A percentile compares a stretch with the other conserved stretches of the same genome.
These are phyloP conservation scores for Mortierella sp. DNA, from an alignment of 371 early-diverging fungal genomes.

Conservation along the genomic window DNA sequence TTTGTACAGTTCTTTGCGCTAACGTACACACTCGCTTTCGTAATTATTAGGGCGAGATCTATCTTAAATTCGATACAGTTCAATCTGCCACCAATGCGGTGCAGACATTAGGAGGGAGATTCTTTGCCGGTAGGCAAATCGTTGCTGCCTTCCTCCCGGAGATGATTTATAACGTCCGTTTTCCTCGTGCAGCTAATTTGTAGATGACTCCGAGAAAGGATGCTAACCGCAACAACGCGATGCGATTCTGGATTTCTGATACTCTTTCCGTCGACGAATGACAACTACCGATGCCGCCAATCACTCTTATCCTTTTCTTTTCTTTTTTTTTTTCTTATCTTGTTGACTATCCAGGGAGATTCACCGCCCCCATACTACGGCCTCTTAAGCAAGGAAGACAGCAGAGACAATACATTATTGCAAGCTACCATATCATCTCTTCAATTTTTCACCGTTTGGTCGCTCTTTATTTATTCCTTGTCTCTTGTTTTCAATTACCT, in stretches of 20 bases:
- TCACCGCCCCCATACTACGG: conserved; percentile 2
- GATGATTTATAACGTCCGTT: conserved; percentile 76
- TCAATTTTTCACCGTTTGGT: neutral
- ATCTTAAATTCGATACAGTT: conserved; percentile 82
- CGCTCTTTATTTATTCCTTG: conserved; percentile 21
- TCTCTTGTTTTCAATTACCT: conserved; percentile 20
- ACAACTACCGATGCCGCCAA: conserved; percentile 3
- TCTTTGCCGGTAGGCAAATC: conserved; percentile 88
- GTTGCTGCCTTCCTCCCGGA: conserved; percentile 80
- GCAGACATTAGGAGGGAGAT: conserved; percentile 75
- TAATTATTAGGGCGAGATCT: conserved; percentile 76
- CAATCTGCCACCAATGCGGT: conserved; percentile 78
- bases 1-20: too few species aligned
- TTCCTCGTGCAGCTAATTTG: conserved; percentile 63
- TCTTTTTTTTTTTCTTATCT: conserved; percentile 5
- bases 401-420: neutral
- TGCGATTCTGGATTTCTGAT: neutral
- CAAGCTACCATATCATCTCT: conserved; percentile 1
- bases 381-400: conserved; percentile 9
- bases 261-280: neutral
- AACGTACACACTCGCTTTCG: neutral
- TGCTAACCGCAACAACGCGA: neutral
- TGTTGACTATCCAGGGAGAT: neutral
- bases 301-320: conserved; percentile 6
- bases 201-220: conserved; percentile 32